A percentile compares a stretch with the other conserved stretches of the same genome.
Evolutionary conservation across 495 filamentous ascomycete species (phyloP).

Genomic region (Ramalina intermedia): DNA sequence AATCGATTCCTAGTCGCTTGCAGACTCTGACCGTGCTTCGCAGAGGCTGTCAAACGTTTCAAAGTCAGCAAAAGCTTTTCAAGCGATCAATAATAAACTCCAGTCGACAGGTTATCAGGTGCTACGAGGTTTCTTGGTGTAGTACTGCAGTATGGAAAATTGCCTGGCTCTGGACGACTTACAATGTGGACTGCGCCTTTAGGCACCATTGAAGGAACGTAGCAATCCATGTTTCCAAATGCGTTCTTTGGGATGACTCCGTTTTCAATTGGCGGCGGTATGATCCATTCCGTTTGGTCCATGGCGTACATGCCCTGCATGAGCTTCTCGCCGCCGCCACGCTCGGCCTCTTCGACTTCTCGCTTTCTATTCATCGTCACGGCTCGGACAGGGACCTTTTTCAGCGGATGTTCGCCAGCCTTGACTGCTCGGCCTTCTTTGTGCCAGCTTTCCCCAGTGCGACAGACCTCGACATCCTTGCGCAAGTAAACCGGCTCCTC

Average conservation of each 20-base stretch:
- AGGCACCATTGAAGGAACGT: constrained; percentile 85
- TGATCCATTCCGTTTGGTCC: constrained; percentile 88
- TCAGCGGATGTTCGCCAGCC: constrained; percentile 57
- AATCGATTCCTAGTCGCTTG: constrained; percentile 71
- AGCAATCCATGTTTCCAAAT: constrained; percentile 95
- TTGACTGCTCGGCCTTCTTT: constrained; percentile 77
- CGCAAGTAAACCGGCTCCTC: constrained; percentile 72
- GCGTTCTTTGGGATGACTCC: constrained; percentile 87
- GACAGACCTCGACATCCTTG: constrained; percentile 67
- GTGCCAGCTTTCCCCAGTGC: constrained; percentile 93
- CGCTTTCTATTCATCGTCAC: constrained; percentile 80
- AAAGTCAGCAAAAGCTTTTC: too few species aligned
- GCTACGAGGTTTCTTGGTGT: too few species aligned
- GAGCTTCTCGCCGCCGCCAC: constrained; percentile 64
- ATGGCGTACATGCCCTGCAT: constrained; percentile 73
- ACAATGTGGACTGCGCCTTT: constrained; percentile 62
- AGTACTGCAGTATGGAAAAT: too few species aligned
- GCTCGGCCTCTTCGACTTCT: constrained; percentile 72
- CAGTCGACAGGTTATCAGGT: too few species aligned
- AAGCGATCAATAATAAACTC: too few species aligned
- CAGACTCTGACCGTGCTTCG: constrained; percentile 65
- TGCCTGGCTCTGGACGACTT: too few species aligned
- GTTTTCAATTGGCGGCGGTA: constrained; percentile 66
- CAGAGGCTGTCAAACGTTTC: constrained; percentile 27
- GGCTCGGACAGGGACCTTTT: constrained; percentile 77